Conservation (phyloP, 805 yeast species). For the Priceomyces castillae region DNA sequence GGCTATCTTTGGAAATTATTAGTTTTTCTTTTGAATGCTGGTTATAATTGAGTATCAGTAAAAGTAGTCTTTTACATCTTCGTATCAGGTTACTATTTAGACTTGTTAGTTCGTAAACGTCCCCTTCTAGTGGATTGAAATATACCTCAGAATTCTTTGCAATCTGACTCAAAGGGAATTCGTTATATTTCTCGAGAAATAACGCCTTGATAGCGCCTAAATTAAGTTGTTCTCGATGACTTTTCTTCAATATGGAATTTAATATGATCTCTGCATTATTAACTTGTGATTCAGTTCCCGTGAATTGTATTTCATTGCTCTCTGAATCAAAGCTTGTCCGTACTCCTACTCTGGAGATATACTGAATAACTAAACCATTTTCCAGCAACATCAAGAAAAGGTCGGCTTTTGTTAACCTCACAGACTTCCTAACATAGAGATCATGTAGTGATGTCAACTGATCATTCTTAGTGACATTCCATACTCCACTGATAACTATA, state of each 20-base stretch:
- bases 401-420: slow-evolving; percentile 35
- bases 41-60: slow-evolving; percentile 39
- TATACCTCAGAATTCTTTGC: slow-evolving; percentile 34
- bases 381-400: slow-evolving; percentile 40
- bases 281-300: slow-evolving; percentile 41
- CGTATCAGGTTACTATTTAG: slow-evolving; percentile 26
- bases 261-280: slow-evolving; percentile 45
- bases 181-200: slow-evolving; percentile 26
- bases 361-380: slow-evolving; percentile 37
- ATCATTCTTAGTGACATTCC: slow-evolving; percentile 28
- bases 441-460: slow-evolving; percentile 26
- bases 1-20: slow-evolving; percentile 14
- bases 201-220: slow-evolving; percentile 24
- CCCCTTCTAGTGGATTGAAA: slow-evolving; percentile 26
- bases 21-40: slow-evolving; percentile 20
- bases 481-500: slow-evolving; percentile 29
- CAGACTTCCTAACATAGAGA: slow-evolving; percentile 27
- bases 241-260: slow-evolving; percentile 25
- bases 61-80: slow-evolving; percentile 35
- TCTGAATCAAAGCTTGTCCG: slow-evolving; percentile 30
- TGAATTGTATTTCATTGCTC: slow-evolving; percentile 28
- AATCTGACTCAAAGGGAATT: slow-evolving; percentile 23
- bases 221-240: slow-evolving; percentile 29
- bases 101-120: slow-evolving; percentile 31
- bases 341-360: slow-evolving; percentile 42